A percentile compares a stretch with the other conserved stretches of the same genome.
Evolutionary conservation across 768 basidiomycete genomes (phyloP).

Genomic region (Pleurotus salmoneostramineus): DNA sequence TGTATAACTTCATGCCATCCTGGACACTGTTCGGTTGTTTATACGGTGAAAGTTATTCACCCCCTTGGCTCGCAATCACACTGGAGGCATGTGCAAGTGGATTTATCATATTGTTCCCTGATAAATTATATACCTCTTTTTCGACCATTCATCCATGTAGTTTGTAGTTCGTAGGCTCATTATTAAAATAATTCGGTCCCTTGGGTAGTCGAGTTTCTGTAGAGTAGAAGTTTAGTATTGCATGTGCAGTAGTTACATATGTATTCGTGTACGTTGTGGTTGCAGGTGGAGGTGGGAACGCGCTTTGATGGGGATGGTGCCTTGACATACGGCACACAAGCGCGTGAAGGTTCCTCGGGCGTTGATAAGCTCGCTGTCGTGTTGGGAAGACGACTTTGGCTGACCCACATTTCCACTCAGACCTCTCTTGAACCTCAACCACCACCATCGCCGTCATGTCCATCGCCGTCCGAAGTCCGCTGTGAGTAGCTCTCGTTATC

Average conservation of each 20-base stretch:
- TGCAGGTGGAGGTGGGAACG: background rate
- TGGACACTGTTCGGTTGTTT: too few relatives aligned
- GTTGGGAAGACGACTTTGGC: background rate
- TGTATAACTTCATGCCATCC: too few relatives aligned
- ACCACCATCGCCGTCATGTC: constrained; percentile 13
- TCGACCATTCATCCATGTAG: background rate
- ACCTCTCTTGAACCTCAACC: background rate
- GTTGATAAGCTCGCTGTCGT: constrained; percentile 3
- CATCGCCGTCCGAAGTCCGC: constrained; percentile 30
- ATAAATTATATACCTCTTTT: too few relatives aligned
- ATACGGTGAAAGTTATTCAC: too few relatives aligned
- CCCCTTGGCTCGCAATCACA: too few relatives aligned
- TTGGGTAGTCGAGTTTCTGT: background rate
- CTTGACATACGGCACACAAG: constrained; percentile 2
- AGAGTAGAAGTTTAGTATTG: background rate
- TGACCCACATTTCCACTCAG: background rate
- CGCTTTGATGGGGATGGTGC: background rate
- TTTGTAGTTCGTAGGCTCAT: background rate
- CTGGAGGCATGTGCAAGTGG: too few relatives aligned
- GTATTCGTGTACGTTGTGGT: too few relatives aligned
- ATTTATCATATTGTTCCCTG: too few relatives aligned
- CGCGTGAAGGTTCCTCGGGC: background rate
- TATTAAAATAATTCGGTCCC: too few relatives aligned
- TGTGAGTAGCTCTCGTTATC: constrained; percentile 25
- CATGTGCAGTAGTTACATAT: background rate